These are phyloP conservation scores for Magnaporthiopsis incrustans DNA, from an alignment of 2,329 filamentous ascomycete species.

Conservation along the genomic window DNA sequence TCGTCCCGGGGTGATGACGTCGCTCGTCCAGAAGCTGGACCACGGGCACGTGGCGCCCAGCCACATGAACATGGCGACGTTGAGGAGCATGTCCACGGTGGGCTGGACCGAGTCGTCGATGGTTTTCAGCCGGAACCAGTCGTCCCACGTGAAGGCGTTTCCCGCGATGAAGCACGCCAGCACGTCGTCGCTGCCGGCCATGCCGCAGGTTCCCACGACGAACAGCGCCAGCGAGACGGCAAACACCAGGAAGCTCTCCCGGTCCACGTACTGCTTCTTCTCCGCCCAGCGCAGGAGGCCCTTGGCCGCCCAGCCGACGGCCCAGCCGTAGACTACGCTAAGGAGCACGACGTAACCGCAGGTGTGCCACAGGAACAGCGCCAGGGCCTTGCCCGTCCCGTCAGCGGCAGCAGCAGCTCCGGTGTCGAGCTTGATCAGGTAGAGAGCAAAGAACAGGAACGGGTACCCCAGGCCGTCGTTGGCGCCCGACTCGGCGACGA, in stretches of 20 bases:
- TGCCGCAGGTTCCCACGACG: constrained; percentile 76
- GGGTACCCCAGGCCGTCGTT: constrained; percentile 89
- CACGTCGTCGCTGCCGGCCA: constrained; percentile 84
- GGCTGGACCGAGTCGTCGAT: constrained; percentile 88
- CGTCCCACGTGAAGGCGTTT: constrained; percentile 86
- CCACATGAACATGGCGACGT: constrained; percentile 84
- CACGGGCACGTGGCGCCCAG: constrained; percentile 82
- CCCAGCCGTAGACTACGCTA: constrained; percentile 67
- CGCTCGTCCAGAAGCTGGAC: constrained; percentile 57
- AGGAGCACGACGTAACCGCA: constrained; percentile 77
- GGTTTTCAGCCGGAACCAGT: constrained; percentile 88
- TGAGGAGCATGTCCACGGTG: constrained; percentile 90
- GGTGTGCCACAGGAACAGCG: constrained; percentile 76
- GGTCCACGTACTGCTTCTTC: constrained; percentile 70
- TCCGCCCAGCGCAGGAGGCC: constrained; percentile 79
- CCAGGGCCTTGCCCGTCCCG: constrained; percentile 60
- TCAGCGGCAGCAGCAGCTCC: constrained; percentile 46
- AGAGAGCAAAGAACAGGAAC: constrained; percentile 77
- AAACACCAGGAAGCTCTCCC: constrained; percentile 82
- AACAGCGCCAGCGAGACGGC: constrained; percentile 80
- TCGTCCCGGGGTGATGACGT: constrained; percentile 64
- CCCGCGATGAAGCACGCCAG: constrained; percentile 89
- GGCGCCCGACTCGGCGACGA: constrained; percentile 74
- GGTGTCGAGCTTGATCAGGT: constrained; percentile 69
- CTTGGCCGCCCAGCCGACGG: constrained; percentile 74